A percentile compares a stretch with the other conserved stretches of the same genome.
phyloP scores from a whole-genome alignment of 805 yeast genomes.

The Hanseniaspora mollemarum region DNA sequence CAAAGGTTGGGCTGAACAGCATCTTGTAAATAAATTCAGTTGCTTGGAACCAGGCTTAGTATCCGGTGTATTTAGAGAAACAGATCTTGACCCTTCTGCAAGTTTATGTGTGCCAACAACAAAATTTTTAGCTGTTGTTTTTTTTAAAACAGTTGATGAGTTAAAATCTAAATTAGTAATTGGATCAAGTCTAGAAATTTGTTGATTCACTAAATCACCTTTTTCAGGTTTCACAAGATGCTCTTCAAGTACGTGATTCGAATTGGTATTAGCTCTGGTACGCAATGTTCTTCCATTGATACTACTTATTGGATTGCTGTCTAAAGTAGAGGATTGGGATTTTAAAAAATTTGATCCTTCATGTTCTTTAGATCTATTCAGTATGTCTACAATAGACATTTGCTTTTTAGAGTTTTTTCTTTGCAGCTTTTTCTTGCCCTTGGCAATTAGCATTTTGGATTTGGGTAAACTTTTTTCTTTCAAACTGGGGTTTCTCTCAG shows the following conservation, averaged over 20 bases:
- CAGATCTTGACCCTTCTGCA: too few species aligned
- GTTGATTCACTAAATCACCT: not conserved
- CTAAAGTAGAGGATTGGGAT: not conserved
- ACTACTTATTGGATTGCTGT: not conserved
- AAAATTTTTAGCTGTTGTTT: not conserved
- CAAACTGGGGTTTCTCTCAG: not conserved
- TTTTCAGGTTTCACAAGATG: not conserved
- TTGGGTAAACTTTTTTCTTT: not conserved
- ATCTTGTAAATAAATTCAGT: not conserved
- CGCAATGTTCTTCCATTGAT: not conserved
- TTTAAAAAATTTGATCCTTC: not conserved
- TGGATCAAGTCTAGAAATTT: slow-evolving; percentile 1
- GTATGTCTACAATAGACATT: slow-evolving; percentile 4
- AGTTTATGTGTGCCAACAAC: not conserved
- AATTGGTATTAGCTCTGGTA: not conserved
- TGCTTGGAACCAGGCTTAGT: not conserved
- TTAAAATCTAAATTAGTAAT: not conserved
- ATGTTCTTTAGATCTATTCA: not conserved
- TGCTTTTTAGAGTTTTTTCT: not conserved
- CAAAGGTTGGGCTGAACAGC: slow-evolving; percentile 2
- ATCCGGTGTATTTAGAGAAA: not conserved
- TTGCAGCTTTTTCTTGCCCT: not conserved
- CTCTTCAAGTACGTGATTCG: not conserved
- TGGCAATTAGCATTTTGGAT: not conserved
- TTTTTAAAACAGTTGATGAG: not conserved